Percentiles rank a stretch among this genome's conserved stretches.
Conservation (phyloP, 2,329 filamentous ascomycete species). For the Onygenales sp. region DNA sequence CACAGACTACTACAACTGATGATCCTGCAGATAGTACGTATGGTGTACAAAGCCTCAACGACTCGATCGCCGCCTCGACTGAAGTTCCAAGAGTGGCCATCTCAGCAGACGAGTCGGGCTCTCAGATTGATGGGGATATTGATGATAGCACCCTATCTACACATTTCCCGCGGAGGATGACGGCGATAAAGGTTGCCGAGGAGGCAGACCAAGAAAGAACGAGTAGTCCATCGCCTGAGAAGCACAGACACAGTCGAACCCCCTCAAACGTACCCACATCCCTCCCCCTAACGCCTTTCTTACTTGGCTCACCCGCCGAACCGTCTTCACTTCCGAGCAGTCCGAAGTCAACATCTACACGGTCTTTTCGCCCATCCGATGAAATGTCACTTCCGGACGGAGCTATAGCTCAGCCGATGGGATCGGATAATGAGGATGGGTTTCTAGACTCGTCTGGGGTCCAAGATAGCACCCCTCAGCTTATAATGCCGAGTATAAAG, state of each 20-base stretch:
- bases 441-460: slow-evolving; percentile 18
- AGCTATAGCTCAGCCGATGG: slow-evolving; percentile 44
- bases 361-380: slow-evolving; percentile 50
- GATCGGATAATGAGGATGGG: slow-evolving; percentile 47
- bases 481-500: slow-evolving; percentile 95
- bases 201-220: background rate
- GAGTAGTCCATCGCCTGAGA: background rate
- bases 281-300: slow-evolving; percentile 39
- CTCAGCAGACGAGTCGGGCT: background rate
- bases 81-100: slow-evolving; percentile 18
- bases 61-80: slow-evolving; percentile 32
- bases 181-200: background rate
- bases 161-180: background rate
- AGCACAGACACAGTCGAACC: slow-evolving; percentile 6
- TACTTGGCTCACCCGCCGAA: slow-evolving; percentile 36
- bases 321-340: slow-evolving; percentile 46
- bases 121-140: background rate
- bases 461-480: slow-evolving; percentile 47
- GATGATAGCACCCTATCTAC: background rate
- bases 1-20: slow-evolving; percentile 16
- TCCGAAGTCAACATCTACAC: slow-evolving; percentile 50
- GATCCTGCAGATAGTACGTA: slow-evolving; percentile 38
- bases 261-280: slow-evolving; percentile 20
- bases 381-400: slow-evolving; percentile 48
- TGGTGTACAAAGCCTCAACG: slow-evolving; percentile 49